Percentiles rank a stretch among this genome's conserved stretches.
Evolutionary conservation across 129 eudicot species (phyloP).

Genomic region (Lactuca sativa): DNA sequence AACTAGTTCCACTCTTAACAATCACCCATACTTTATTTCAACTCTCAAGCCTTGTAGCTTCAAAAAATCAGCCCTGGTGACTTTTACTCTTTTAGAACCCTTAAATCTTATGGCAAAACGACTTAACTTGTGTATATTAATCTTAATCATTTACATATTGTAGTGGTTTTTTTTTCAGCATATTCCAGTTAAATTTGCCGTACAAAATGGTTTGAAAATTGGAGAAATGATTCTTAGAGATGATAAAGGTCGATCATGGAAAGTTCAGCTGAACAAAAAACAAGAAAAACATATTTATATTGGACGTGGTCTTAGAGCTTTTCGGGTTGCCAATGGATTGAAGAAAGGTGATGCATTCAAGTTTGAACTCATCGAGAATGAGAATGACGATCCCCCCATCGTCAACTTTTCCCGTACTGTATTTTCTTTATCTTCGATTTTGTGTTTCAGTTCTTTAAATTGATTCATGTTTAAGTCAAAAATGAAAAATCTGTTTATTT

Average conservation of each 20-base stretch:
- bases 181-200: slow-evolving; percentile 13
- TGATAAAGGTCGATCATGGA: slow-evolving; percentile 19
- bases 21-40: slow-evolving; percentile 19
- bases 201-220: not conserved
- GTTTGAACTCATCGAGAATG: slow-evolving; percentile 25
- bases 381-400: slow-evolving; percentile 19
- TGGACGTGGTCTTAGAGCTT: not conserved
- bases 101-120: not conserved
- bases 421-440: not conserved
- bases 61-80: slow-evolving; percentile 18
- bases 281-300: not conserved
- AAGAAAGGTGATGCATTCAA: slow-evolving; percentile 21
- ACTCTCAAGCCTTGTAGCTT: slow-evolving; percentile 13
- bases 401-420: slow-evolving; percentile 16
- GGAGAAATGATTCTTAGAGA: slow-evolving; percentile 25
- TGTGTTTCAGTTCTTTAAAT: no score
- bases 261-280: not conserved
- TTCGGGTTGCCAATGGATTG: slow-evolving; percentile 9
- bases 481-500: no score
- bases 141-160: not conserved
- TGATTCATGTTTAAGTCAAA: no score
- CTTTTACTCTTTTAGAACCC: no score
- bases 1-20: not conserved
- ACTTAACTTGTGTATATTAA: not conserved
- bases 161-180: slow-evolving; percentile 1